Evolutionary conservation across 2,329 filamentous ascomycete genomes (phyloP).

Genomic region (Paraconiothyrium brasiliense): DNA sequence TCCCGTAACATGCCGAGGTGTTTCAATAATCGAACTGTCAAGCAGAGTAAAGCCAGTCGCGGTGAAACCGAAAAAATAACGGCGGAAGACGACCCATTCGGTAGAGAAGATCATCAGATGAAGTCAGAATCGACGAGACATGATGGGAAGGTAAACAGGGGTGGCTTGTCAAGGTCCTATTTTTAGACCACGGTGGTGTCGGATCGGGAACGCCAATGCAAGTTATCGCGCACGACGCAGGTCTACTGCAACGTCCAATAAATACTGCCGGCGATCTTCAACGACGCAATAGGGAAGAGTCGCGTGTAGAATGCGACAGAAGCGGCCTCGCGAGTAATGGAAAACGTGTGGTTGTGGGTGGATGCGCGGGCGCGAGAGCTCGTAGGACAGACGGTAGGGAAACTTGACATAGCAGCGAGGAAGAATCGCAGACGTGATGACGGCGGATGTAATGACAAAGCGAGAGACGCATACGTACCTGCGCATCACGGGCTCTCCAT

Average conservation of each 20-base stretch:
- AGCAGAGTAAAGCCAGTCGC: constrained; percentile 22
- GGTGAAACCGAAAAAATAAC: constrained; percentile 16
- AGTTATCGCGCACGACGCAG: constrained; percentile 45
- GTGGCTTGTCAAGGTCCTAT: constrained; percentile 42
- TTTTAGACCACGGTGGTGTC: constrained; percentile 47
- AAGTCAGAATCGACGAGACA: constrained; percentile 36
- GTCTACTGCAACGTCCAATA: constrained; percentile 35
- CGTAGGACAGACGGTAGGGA: background rate
- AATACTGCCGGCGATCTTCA: constrained; percentile 29
- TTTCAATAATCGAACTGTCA: constrained; percentile 25
- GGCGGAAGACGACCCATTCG: constrained; percentile 15
- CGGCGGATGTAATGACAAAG: constrained; percentile 18
- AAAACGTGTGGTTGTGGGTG: background rate
- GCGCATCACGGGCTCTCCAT: constrained; percentile 68
- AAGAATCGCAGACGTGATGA: constrained; percentile 14
- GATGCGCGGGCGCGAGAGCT: constrained; percentile 1
- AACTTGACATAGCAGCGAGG: background rate
- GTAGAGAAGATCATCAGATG: constrained; percentile 25
- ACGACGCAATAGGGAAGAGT: constrained; percentile 5
- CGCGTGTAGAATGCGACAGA: background rate
- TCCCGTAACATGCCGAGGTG: constrained; percentile 33
- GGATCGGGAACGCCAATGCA: constrained; percentile 51
- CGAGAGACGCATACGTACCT: constrained; percentile 62
- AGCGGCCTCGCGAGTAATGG: background rate
- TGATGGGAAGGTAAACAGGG: constrained; percentile 47